These are phyloP conservation scores for Lathyrus oleraceus DNA, from an alignment of 306 rosid genomes.

Conservation along the genomic window DNA sequence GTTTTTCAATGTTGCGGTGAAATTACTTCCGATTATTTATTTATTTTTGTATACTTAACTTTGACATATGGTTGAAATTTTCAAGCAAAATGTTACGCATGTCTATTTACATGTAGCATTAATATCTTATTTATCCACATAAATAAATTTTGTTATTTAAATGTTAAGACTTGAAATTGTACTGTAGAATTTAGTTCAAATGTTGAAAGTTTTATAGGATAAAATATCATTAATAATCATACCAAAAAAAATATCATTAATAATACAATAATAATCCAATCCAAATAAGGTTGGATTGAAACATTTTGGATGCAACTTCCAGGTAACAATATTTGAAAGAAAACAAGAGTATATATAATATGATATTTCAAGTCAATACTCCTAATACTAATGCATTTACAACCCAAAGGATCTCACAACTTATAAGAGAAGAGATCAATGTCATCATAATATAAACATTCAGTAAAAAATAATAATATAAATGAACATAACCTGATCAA, in stretches of 20 bases:
- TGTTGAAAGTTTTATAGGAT: too few species aligned
- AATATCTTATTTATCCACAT: too few species aligned
- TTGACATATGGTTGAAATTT: too few species aligned
- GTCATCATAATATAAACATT: constrained; percentile 31
- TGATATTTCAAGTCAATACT: constrained; percentile 26
- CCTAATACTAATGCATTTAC: constrained; percentile 27
- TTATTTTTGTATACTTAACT: background rate
- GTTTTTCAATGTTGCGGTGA: background rate
- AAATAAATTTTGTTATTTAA: too few species aligned
- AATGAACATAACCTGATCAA: constrained; percentile 43
- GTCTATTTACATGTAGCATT: too few species aligned
- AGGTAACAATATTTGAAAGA: background rate
- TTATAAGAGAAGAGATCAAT: constrained; percentile 31
- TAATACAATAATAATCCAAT: too few species aligned
- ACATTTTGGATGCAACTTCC: background rate
- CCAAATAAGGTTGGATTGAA: background rate
- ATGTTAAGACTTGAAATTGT: too few species aligned
- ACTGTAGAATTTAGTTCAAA: too few species aligned
- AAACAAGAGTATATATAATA: constrained; percentile 3
- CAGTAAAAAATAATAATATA: constrained; percentile 34
- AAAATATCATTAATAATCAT: too few species aligned
- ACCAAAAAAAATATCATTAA: too few species aligned
- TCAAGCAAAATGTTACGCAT: too few species aligned
- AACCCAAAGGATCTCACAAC: constrained; percentile 25
- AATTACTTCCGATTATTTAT: background rate